Evolutionary conservation across 139 green algal species (phyloP), one percentile per base, ranked within the genome.

Genomic region (Mesotaenium endlicherianum): DNA sequence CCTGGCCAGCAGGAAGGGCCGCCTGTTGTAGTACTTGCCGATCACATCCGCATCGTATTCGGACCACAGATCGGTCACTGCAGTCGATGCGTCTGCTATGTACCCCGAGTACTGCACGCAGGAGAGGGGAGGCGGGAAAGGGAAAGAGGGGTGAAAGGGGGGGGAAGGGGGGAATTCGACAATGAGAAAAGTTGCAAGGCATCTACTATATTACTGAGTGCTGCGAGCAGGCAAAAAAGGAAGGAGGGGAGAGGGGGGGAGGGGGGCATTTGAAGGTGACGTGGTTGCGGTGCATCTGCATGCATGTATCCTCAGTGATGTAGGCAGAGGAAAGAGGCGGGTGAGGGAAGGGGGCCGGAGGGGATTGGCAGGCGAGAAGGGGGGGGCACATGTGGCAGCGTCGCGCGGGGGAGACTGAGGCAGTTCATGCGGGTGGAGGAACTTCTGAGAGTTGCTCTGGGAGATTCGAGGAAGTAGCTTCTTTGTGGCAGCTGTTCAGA

Each of bases 71-170:
- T 55, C 26, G 2, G 40, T 41, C 11, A 36, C 79, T 11, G 38
- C 67, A 6, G n/a, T n/a, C 20, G 79, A n/a, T 0, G 60, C 38
- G 20, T 79, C n/a, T 6, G 67, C 60, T 1, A 85, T 80, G 3
- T 85, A 85, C 36, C 79, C 79, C 1, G 79, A 85, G 36, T 68
- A 85, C 26, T 39, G 41, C n/a, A 76, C n/a, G 68, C 26, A 26
- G 68, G 40, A 2, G 17, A 34, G 14, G 0, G n/a, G 20, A 6
- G 69, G 26, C 26, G 40, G 30, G 3, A 6, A 30, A 6, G 69
- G 42, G 20, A 64, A 26, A 20, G 50, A 64, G 50, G 50, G 26
- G 26, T 20, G 50, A 64, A 26, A 70, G 30, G 42, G 26, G 42
- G 69, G 30, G 3, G 20, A 70, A 6, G 69, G 69, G 16, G 30